These are phyloP conservation scores for Lecanicillium sp. DNA, from an alignment of 2,329 filamentous ascomycete genomes.

Conservation along the genomic window DNA sequence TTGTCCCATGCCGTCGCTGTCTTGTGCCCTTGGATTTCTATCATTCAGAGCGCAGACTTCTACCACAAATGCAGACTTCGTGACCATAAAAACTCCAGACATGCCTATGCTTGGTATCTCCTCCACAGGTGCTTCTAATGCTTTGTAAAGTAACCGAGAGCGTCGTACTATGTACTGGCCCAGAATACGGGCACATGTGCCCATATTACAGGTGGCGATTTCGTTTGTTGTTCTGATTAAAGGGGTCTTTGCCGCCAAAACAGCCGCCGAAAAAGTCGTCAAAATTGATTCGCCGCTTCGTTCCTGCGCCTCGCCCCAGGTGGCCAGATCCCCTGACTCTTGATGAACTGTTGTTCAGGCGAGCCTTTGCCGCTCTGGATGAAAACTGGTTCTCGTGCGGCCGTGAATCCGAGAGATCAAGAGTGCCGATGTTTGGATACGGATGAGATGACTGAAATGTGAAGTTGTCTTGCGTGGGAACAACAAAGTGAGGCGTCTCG, in stretches of 20 bases:
- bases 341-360: conserved; percentile 16
- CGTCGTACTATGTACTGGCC: too few relatives aligned
- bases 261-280: conserved; percentile 69
- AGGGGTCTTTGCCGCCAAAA: conserved; percentile 54
- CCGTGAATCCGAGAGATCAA: conserved; percentile 48
- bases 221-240: conserved; percentile 41
- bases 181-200: too few relatives aligned
- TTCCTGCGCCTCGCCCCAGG: conserved; percentile 57
- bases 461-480: conserved; percentile 55
- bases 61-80: too few relatives aligned
- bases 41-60: background rate
- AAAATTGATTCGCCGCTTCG: conserved; percentile 66
- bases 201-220: conserved; percentile 33
- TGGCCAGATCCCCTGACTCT: conserved; percentile 26
- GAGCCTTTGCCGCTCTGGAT: conserved; percentile 20
- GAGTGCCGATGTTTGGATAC: conserved; percentile 53
- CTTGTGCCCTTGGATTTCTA: background rate
- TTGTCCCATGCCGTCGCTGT: background rate
- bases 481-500: conserved; percentile 32
- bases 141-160: too few relatives aligned
- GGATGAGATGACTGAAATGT: conserved; percentile 60
- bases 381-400: conserved; percentile 28
- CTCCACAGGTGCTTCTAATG: background rate
- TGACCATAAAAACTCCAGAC: too few relatives aligned
- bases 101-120: too few relatives aligned